These are phyloP conservation scores for Punica granatum DNA, from an alignment of 345 rosid genomes.

Conservation along the genomic window DNA sequence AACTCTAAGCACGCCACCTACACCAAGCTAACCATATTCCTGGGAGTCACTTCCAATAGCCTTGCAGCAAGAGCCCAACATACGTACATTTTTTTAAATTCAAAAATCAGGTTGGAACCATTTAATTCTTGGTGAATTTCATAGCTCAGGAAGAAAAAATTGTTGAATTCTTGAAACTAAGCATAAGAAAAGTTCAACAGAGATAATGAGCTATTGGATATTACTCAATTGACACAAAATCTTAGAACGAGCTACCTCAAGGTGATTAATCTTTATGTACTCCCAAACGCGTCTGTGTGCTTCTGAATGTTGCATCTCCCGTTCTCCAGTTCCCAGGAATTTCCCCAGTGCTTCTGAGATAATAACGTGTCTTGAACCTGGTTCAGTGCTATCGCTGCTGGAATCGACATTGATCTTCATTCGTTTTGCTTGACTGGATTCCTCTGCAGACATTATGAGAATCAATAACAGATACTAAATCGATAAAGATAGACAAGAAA, in stretches of 20 bases:
- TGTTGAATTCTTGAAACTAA: neutral
- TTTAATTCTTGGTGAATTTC: too few relatives aligned
- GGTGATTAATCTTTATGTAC: slow-evolving; percentile 23
- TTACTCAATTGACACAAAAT: neutral
- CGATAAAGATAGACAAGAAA: neutral
- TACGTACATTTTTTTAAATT: neutral
- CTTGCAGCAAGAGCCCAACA: neutral
- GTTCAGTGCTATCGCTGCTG: slow-evolving; percentile 6
- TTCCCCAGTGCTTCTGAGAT: slow-evolving; percentile 30
- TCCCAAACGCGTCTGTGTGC: slow-evolving; percentile 21
- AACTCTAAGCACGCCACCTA: neutral
- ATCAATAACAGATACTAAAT: neutral
- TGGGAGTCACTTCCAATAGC: neutral
- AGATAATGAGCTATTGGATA: neutral
- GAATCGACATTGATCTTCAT: slow-evolving; percentile 19
- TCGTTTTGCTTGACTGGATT: slow-evolving; percentile 63
- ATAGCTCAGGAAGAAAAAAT: neutral
- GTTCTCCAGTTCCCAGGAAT: slow-evolving; percentile 23
- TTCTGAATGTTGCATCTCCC: slow-evolving; percentile 28
- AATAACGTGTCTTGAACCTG: slow-evolving; percentile 7
- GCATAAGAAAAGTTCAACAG: neutral
- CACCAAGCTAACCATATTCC: neutral
- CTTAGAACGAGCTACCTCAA: slow-evolving; percentile 14
- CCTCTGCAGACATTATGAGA: slow-evolving; percentile 39
- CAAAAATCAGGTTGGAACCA: too few relatives aligned